Evolutionary conservation across 306 rosid species (phyloP), one percentile per base, ranked within the genome.

Genomic region (Acacia crassicarpa): DNA sequence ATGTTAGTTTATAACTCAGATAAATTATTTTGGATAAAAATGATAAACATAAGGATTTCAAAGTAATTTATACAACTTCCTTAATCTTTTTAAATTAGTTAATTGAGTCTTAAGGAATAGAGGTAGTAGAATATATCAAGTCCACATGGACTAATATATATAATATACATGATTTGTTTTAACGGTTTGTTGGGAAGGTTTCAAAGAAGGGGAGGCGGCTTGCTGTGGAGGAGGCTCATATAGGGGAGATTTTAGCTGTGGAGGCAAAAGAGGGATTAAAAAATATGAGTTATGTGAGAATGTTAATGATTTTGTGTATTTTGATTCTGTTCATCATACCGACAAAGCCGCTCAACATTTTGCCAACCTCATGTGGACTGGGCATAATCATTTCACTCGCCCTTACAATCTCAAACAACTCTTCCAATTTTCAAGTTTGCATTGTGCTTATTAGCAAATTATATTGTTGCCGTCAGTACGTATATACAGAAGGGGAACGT

Each of bases 241-340:
- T 56, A 23, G 75, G 48, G 75, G 75, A 71, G 75, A 71, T 11
- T 19, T 4, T 12, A 71, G 75, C 58, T 71, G 75, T 45, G 75
- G 75, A 7, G 75, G 75, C 1, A 71, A 23, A 71, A 71, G 75
- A 71, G 75, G 75, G 7, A 71, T 45, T 11, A 13, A 63, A 43
- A 84, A 79, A 69, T 86, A 86, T 32, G 58, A 85, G 4, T 78
- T 89, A 32, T 91, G 92, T 77, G 75, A 74, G 7, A 80, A 80
- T 71, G 83, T 49, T 6, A 80, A 13, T 41, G 86, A 89, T 3
- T 76, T 81, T 72, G 53, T 89, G 23, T 91, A 80, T 62, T 91
- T 87, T 16, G 92, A 91, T 54, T 82, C 88, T 10, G 20, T 17
- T 75, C 94, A 88, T 82, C 82, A 77, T 1, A 72, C 87, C 0